phyloP scores from a whole-genome alignment of 768 basidiomycete species.

The Lentinula guzmanii region DNA sequence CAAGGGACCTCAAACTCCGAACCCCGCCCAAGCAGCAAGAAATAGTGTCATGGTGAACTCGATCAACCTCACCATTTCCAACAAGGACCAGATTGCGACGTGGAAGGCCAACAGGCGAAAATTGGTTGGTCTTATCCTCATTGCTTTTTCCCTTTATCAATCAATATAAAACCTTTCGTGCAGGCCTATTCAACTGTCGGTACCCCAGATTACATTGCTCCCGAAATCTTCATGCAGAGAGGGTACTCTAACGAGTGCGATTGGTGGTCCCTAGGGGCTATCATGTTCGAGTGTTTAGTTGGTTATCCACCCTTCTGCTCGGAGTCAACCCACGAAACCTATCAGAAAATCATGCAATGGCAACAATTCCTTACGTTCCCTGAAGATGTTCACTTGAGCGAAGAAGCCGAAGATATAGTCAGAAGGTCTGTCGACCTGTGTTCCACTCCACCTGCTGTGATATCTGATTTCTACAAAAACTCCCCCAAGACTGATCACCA shows the following conservation, averaged over 20 bases:
- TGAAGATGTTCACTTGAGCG: constrained; percentile 88
- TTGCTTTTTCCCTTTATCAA: not conserved
- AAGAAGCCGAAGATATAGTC: constrained; percentile 88
- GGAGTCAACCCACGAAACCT: constrained; percentile 95
- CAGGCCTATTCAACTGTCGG: constrained; percentile 98
- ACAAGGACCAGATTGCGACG: constrained; percentile 90
- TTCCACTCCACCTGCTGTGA: not conserved
- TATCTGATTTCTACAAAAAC: not conserved
- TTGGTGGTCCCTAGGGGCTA: constrained; percentile 97
- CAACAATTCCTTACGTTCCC: constrained; percentile 80
- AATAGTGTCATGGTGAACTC: constrained; percentile 98
- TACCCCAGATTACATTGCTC: constrained; percentile 85
- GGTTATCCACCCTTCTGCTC: constrained; percentile 95
- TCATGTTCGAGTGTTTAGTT: constrained; percentile 97
- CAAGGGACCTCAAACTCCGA: constrained; percentile 37
- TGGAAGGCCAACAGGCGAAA: constrained; percentile 99
- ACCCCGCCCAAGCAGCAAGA: constrained; percentile 47
- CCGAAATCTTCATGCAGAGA: constrained; percentile 93
- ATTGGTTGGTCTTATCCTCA: constrained; percentile 46
- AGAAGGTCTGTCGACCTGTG: constrained; percentile 43
- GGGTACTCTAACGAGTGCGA: constrained; percentile 99
- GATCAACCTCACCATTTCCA: constrained; percentile 93
- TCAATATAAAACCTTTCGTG: not conserved
- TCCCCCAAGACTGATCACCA: constrained; percentile 66
- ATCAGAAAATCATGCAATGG: constrained; percentile 98